Evolutionary conservation across 164 flowering plant species (phyloP), one percentile per base, ranked within the genome.

Genomic region (Nymphaea thermarum): DNA sequence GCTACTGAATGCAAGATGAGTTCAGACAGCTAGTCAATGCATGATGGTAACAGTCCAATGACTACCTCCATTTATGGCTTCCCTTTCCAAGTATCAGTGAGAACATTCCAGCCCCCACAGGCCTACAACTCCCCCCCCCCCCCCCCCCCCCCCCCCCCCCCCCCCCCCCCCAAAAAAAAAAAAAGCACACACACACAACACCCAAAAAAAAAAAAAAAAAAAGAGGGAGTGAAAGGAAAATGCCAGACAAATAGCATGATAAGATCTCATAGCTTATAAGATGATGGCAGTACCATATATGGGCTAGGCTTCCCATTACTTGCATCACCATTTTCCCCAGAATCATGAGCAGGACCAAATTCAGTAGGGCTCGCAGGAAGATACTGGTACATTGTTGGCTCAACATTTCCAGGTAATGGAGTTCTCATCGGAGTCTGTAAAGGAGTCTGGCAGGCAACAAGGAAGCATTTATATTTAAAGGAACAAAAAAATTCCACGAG

Each of bases 291-390:
- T 82, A 90, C 98, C 97, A 90, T 86, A 74, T 78, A 90, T 2
- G 87, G 83, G 73, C 88, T 87, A 62, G 98, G 93, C 67, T 96
- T 83, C 70, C 88, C 96, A 78, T 75, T 67, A 73, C 81, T 90
- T 62, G 67, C 67, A 43, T 90, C 96, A 57, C 79, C 61, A 63
- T 55, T 78, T 55, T 83, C 77, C 43, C 78, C 81, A 76, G 68
- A 63, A 18, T 86, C 87, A 66, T 72, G 79, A 41, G 66, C 68
- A 65, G 88, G 68, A n/a, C 85, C 60, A 68, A 81, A 86, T 47
- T 91, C 97, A 65, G 73, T 77, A n/a, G 84, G 74, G 63, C 90
- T 88, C 44, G 96, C 83, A 51, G 96, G 88, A 73, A 87, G 83
- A 67, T 62, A 62, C n/a, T 86, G 85, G 73, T 86, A 88, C 62